Conservation (phyloP, 2,329 filamentous ascomycete genomes). For the Metarhizium brunneum region DNA sequence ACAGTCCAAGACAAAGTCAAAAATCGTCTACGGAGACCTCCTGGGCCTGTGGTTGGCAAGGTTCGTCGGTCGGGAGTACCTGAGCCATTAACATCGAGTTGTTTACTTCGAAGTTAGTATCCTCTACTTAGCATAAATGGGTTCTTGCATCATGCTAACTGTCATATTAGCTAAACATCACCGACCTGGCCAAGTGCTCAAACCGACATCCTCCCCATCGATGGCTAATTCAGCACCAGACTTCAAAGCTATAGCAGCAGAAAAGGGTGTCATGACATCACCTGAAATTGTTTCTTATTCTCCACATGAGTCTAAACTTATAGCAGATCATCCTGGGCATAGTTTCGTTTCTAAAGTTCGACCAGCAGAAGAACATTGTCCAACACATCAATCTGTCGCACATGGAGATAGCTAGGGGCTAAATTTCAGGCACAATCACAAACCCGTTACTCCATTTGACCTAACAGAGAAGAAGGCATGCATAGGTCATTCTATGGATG, state of each 20-base stretch:
- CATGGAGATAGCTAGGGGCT: slow-evolving; percentile 1
- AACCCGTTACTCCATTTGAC: slow-evolving; percentile 13
- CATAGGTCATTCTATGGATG: background rate
- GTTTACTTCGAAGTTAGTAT: background rate
- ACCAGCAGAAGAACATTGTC: slow-evolving; percentile 13
- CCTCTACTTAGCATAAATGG: background rate
- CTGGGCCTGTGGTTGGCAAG: background rate
- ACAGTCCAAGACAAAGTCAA: background rate
- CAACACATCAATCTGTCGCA: slow-evolving; percentile 4
- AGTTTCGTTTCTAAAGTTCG: slow-evolving; percentile 16
- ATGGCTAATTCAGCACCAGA: background rate
- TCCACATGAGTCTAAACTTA: background rate
- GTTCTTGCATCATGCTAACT: background rate
- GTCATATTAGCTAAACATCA: background rate
- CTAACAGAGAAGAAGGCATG: background rate
- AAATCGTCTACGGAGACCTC: background rate
- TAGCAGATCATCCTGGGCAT: slow-evolving; percentile 11
- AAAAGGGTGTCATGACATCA: background rate
- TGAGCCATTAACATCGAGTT: background rate
- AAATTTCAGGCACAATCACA: slow-evolving; percentile 2
- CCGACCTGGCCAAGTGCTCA: background rate
- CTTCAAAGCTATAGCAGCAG: background rate
- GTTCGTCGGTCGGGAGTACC: background rate
- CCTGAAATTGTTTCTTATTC: background rate
- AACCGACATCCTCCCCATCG: background rate